These are phyloP conservation scores for Elsinoe fawcettii DNA, from an alignment of 2,329 filamentous ascomycete genomes.

Conservation along the genomic window DNA sequence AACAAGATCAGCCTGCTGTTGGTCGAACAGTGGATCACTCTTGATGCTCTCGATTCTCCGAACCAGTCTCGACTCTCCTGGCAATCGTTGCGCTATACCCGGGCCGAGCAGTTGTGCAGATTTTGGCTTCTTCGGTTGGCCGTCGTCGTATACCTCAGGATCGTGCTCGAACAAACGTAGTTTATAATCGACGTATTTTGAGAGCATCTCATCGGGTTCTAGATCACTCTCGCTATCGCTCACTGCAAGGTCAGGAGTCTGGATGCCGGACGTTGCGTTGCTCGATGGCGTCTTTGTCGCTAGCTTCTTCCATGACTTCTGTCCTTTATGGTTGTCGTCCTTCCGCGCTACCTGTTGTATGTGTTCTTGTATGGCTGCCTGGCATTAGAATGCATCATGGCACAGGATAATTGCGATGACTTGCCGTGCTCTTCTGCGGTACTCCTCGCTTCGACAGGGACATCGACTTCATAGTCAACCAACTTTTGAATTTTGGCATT, in stretches of 20 bases:
- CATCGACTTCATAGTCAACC: constrained; percentile 26
- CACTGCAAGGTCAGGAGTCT: constrained; percentile 30
- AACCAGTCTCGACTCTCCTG: constrained; percentile 57
- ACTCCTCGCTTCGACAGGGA: not conserved
- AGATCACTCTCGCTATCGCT: constrained; percentile 45
- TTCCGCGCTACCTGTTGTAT: not conserved
- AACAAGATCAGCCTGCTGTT: constrained; percentile 37
- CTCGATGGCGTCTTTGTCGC: not conserved
- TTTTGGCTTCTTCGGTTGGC: constrained; percentile 20
- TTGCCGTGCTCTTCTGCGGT: constrained; percentile 13
- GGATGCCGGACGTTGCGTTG: not conserved
- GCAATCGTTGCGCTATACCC: constrained; percentile 19
- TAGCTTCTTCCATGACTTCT: not conserved
- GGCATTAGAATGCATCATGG: not conserved
- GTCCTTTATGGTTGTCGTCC: constrained; percentile 2
- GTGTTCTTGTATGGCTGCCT: not conserved
- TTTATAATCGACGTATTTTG: constrained; percentile 70
- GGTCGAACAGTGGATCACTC: constrained; percentile 48
- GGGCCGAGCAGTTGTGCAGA: constrained; percentile 19
- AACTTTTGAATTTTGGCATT: constrained; percentile 48
- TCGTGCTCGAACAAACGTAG: constrained; percentile 42
- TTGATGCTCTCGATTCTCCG: constrained; percentile 71
- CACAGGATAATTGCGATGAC: not conserved
- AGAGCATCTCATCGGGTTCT: constrained; percentile 48
- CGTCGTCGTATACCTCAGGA: constrained; percentile 49